These are phyloP conservation scores for Pseudocohnilembus persalinus DNA, from an alignment of 169 alveolate genomes.

Conservation along the genomic window DNA sequence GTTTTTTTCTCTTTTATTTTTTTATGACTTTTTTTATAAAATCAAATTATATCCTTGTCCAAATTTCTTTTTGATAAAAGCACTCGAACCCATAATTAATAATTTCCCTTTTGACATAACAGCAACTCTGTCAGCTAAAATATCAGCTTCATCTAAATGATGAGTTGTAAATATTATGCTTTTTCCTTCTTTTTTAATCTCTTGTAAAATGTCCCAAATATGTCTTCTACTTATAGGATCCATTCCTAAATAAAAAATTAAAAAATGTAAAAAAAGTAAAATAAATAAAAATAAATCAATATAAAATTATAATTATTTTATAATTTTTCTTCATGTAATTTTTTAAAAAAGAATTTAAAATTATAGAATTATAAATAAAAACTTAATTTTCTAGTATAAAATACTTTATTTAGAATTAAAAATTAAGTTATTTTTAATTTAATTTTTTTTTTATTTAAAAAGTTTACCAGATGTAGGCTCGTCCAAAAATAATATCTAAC, in stretches of 20 bases:
- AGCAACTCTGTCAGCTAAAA: constrained; percentile 85
- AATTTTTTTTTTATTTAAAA: too few relatives aligned
- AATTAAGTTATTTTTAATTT: too few relatives aligned
- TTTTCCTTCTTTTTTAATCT: constrained; percentile 50
- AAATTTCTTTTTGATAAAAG: constrained; percentile 61
- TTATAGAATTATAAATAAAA: too few relatives aligned
- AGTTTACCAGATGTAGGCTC: constrained; percentile 93
- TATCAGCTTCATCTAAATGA: constrained; percentile 90
- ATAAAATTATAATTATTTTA: too few relatives aligned
- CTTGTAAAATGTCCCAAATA: constrained; percentile 84
- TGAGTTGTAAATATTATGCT: constrained; percentile 84
- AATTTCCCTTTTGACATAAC: constrained; percentile 75
- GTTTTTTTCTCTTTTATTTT: constrained; percentile 9
- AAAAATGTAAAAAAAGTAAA: too few relatives aligned
- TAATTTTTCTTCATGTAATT: too few relatives aligned
- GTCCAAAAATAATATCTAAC: constrained; percentile 79
- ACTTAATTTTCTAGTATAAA: too few relatives aligned
- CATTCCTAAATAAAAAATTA: constrained; percentile 73
- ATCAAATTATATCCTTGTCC: constrained; percentile 71
- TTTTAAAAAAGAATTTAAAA: too few relatives aligned
- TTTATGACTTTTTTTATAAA: neutral
- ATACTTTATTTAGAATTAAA: too few relatives aligned
- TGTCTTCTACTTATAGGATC: constrained; percentile 82
- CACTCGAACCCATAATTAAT: constrained; percentile 66
- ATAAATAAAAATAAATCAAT: too few relatives aligned